These are phyloP conservation scores for Rusavskia elegans DNA, from an alignment of 495 filamentous ascomycete genomes.

Conservation along the genomic window DNA sequence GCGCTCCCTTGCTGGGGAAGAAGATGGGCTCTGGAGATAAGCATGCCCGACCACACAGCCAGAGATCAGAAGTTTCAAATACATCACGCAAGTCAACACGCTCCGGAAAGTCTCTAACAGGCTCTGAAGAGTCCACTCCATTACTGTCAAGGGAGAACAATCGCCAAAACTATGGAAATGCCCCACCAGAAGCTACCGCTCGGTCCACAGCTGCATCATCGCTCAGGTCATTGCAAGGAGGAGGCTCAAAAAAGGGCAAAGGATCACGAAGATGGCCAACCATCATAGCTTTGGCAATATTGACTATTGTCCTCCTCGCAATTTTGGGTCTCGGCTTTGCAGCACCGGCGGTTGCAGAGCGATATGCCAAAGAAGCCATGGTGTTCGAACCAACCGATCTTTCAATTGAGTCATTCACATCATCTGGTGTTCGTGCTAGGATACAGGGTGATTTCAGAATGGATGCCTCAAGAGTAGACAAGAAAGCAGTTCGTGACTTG, in stretches of 20 bases:
- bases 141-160: slow-evolving; percentile 13
- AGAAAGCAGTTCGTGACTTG: slow-evolving; percentile 50
- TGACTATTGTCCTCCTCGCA: slow-evolving; percentile 30
- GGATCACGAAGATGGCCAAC: slow-evolving; percentile 35
- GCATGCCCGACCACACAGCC: not conserved
- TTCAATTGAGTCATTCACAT: slow-evolving; percentile 68
- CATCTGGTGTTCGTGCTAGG: slow-evolving; percentile 56
- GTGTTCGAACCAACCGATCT: slow-evolving; percentile 67
- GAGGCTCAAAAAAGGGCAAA: slow-evolving; percentile 14
- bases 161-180: slow-evolving; percentile 33
- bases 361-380: slow-evolving; percentile 70
- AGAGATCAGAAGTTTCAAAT: slow-evolving; percentile 3
- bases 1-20: not conserved
- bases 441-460: slow-evolving; percentile 67
- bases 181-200: slow-evolving; percentile 23
- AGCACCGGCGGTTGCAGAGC: slow-evolving; percentile 59
- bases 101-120: not conserved
- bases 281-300: slow-evolving; percentile 33
- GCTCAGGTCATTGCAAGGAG: slow-evolving; percentile 14
- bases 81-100: slow-evolving; percentile 1
- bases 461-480: slow-evolving; percentile 57
- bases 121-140: slow-evolving; percentile 7
- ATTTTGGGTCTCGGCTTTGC: slow-evolving; percentile 57
- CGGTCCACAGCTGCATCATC: slow-evolving; percentile 14
- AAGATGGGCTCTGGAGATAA: not conserved